Evolutionary conservation across 2,329 filamentous ascomycete genomes (phyloP), one percentile per base, ranked within the genome.

Genomic region (Ascochyta viciae-villosae): DNA sequence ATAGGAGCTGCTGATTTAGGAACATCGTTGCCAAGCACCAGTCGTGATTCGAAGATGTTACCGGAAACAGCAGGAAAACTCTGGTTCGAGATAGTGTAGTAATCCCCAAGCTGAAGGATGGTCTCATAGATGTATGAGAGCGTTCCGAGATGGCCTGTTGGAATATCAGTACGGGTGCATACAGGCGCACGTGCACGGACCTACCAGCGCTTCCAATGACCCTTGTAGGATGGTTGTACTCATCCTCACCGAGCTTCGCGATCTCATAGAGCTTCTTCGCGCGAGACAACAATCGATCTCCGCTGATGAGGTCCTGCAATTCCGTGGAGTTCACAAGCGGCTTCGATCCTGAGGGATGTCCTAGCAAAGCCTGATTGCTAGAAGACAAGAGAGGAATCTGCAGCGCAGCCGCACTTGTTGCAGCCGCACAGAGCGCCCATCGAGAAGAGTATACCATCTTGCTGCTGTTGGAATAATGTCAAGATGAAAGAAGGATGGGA

Each of bases 151-250:
- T 75, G 72, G 16, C 72, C 72, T 74, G n/a, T 8, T 43, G 12
- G 3, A 34, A 43, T 4, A 44, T 68, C 19, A 71, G 49, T 43
- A 48, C 31, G n/a, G 44, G 33, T 29, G 31, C 27, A 12, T 1
- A 22, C 6, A 6, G 40, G n/a, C 19, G 50, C 62, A 70, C 62
- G 59, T 65, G 63, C 19, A 13, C 19, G 33, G 23, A 48, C 62
- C 10, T 71, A 74, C 72, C 72, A 54, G 62, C 70, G 60, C 71
- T 74, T 24, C 72, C 72, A 41, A 75, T 75, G 16, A 75, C 71
- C 57, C 74, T 70, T 8, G 78, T 74, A n/a, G 78, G 78, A 41
- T 76, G 75, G 47, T 79, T 76, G 65, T 78, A 77, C 40, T 76
- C 77, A 9, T 65, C 63, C 10, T 76, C 73, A 6, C 76, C 74